Evolutionary conservation across 192 early-diverging fungal genomes (phyloP).

Genomic region (Linderina pennispora): DNA sequence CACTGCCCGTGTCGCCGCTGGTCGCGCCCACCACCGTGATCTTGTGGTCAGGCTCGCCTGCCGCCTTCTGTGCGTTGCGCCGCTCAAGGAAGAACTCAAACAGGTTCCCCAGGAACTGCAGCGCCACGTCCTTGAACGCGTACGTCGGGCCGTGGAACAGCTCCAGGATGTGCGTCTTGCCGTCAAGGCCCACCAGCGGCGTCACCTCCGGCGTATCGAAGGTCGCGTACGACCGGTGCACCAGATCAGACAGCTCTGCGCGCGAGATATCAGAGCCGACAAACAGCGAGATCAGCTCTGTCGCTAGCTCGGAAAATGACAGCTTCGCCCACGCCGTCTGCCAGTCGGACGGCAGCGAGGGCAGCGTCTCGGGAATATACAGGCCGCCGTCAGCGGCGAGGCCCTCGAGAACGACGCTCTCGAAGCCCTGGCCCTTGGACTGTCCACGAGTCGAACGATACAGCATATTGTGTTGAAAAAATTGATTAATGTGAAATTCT

Average conservation of each 20-base stretch:
- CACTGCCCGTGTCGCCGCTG: slow-evolving; percentile 95
- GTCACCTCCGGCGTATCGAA: slow-evolving; percentile 74
- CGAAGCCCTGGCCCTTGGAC: slow-evolving; percentile 65
- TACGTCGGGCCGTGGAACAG: slow-evolving; percentile 97
- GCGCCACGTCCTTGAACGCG: slow-evolving; percentile 97
- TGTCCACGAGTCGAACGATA: slow-evolving; percentile 89
- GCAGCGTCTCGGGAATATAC: slow-evolving; percentile 84
- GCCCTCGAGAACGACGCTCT: slow-evolving; percentile 88
- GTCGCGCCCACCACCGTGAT: slow-evolving; percentile 94
- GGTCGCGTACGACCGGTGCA: slow-evolving; percentile 69
- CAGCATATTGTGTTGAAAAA: slow-evolving; percentile 58
- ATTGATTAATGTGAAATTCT: too few relatives aligned
- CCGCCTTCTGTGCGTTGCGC: slow-evolving; percentile 40
- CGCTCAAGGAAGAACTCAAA: slow-evolving; percentile 96
- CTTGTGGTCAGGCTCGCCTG: slow-evolving; percentile 30
- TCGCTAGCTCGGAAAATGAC: slow-evolving; percentile 76
- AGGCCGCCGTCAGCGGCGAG: slow-evolving; percentile 92
- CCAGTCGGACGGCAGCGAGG: slow-evolving; percentile 66
- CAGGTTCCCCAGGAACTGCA: slow-evolving; percentile 95
- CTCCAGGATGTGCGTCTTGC: slow-evolving; percentile 59
- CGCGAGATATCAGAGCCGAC: slow-evolving; percentile 79
- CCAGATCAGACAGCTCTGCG: slow-evolving; percentile 59
- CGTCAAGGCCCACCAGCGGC: slow-evolving; percentile 58
- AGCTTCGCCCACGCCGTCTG: slow-evolving; percentile 61
- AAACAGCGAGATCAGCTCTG: slow-evolving; percentile 77